phyloP scores from a whole-genome alignment of 371 early-diverging fungal species.

The Actinomortierella ambigua region DNA sequence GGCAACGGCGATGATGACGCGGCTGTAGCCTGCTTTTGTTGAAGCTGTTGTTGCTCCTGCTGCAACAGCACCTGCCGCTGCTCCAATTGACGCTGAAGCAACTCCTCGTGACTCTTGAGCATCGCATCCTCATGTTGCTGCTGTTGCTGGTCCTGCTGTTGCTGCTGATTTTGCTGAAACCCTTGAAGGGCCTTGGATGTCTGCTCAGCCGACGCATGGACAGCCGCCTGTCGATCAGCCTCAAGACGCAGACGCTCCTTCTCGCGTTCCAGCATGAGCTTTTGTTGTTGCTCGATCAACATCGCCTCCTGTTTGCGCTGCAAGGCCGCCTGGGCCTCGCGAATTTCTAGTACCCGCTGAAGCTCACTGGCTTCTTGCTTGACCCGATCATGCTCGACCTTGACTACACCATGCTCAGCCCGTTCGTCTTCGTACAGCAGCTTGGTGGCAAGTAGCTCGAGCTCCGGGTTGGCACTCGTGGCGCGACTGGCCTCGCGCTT shows the following conservation, averaged over 20 bases:
- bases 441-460: conserved; percentile 15
- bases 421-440: conserved; percentile 22
- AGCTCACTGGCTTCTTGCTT: conserved; percentile 28
- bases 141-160: conserved; percentile 45
- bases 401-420: conserved; percentile 8
- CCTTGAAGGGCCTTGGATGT: not conserved
- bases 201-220: not conserved
- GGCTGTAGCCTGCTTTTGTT: conserved; percentile 12
- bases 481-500: conserved; percentile 25
- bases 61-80: conserved; percentile 13
- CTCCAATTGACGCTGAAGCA: conserved; percentile 13
- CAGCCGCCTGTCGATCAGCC: conserved; percentile 2
- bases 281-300: conserved; percentile 52
- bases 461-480: conserved; percentile 13
- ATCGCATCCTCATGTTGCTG: conserved; percentile 26
- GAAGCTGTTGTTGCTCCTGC: conserved; percentile 27
- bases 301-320: conserved; percentile 50
- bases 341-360: conserved; percentile 47
- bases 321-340: conserved; percentile 41
- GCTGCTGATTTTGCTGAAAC: conserved; percentile 27
- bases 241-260: conserved; percentile 7
- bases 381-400: conserved; percentile 14
- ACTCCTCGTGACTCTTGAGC: conserved; percentile 46
- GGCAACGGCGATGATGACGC: not conserved
- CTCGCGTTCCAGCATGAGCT: conserved; percentile 29